Percentiles rank a stretch among this genome's conserved stretches.
Evolutionary conservation across 352 stramenopile species (phyloP).

Genomic region (Globisporangium ultimum): DNA sequence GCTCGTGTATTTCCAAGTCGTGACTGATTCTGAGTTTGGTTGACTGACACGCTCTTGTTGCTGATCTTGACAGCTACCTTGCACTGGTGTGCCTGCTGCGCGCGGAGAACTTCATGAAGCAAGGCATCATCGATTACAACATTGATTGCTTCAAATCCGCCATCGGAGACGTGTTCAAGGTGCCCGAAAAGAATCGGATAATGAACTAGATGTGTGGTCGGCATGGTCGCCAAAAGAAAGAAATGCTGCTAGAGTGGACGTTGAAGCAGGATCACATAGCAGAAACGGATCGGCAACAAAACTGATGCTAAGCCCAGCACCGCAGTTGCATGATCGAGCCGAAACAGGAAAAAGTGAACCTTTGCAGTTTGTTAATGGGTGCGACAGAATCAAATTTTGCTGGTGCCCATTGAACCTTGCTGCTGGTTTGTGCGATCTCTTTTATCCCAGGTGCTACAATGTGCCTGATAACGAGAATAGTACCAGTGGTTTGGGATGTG

Average conservation of each 20-base stretch:
- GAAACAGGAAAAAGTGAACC: background rate
- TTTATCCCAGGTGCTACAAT: too few relatives aligned
- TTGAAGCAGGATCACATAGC: background rate
- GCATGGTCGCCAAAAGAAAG: slow-evolving; percentile 3
- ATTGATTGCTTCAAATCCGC: slow-evolving; percentile 97
- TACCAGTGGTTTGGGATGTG: background rate
- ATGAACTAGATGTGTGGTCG: slow-evolving; percentile 18
- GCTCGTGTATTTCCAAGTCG: background rate
- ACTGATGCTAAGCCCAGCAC: too few relatives aligned
- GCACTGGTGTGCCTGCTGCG: slow-evolving; percentile 97
- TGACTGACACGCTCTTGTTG: slow-evolving; percentile 8
- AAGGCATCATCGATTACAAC: slow-evolving; percentile 99
- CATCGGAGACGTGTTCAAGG: slow-evolving; percentile 87
- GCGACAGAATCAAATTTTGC: too few relatives aligned
- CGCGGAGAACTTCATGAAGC: slow-evolving; percentile 96
- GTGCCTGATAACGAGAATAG: too few relatives aligned
- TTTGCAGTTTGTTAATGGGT: background rate
- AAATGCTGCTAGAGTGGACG: background rate
- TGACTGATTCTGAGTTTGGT: background rate
- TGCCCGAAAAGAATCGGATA: slow-evolving; percentile 50
- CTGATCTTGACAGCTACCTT: slow-evolving; percentile 74
- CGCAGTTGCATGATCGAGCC: background rate
- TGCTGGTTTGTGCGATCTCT: too few relatives aligned
- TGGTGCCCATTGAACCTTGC: too few relatives aligned
- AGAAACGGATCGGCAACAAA: background rate